phyloP scores from a whole-genome alignment of 257 asterid species.

The Scutellaria baicalensis region DNA sequence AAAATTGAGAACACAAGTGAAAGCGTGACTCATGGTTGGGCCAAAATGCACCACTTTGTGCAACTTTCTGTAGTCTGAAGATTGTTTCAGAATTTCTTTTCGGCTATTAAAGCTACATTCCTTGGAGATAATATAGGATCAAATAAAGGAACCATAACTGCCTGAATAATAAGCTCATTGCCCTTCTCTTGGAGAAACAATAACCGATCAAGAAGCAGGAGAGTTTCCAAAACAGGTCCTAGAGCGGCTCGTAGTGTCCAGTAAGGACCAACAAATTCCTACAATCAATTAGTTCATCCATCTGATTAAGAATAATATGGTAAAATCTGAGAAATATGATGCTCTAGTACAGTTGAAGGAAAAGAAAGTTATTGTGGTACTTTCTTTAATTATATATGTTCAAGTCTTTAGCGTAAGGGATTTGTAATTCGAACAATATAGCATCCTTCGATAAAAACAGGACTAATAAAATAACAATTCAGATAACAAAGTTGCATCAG shows the following conservation, averaged over 20 bases:
- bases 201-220: conserved; percentile 76
- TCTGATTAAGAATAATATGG: background rate
- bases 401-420: background rate
- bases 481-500: background rate
- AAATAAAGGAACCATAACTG: conserved; percentile 57
- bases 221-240: conserved; percentile 81
- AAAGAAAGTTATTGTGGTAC: background rate
- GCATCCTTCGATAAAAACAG: background rate
- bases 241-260: conserved; percentile 92
- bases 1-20: background rate
- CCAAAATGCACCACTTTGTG: background rate
- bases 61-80: background rate
- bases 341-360: background rate
- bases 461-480: background rate
- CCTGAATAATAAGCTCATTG: conserved; percentile 24
- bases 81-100: conserved; percentile 29
- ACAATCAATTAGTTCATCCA: conserved; percentile 21
- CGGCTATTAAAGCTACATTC: conserved; percentile 75
- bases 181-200: conserved; percentile 80
- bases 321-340: background rate
- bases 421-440: background rate
- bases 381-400: background rate
- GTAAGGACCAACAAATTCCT: conserved; percentile 85
- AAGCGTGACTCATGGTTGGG: background rate
- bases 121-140: conserved; percentile 81